phyloP scores from a whole-genome alignment of 257 asterid species.

The Solanum neorickii region DNA sequence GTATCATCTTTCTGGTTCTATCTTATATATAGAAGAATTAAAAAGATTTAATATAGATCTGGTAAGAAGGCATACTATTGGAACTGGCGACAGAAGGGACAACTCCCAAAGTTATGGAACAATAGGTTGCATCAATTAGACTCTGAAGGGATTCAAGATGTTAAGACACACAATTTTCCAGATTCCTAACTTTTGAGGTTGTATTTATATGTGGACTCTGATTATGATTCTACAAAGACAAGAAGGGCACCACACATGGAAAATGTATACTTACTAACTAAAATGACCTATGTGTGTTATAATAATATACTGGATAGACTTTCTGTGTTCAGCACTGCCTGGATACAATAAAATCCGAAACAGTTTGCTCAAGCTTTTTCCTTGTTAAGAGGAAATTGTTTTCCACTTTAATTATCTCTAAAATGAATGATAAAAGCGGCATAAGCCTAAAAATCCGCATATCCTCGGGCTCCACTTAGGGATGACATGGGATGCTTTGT shows the following conservation, averaged over 20 bases:
- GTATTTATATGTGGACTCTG: neutral
- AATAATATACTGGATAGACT: neutral
- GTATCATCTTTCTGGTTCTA: neutral
- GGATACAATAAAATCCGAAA: neutral
- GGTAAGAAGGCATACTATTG: neutral
- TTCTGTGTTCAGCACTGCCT: neutral
- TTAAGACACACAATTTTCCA: neutral
- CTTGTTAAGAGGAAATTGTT: neutral
- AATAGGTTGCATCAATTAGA: neutral
- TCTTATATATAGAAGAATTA: neutral
- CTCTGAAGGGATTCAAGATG: neutral
- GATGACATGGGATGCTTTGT: neutral
- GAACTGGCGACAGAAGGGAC: neutral
- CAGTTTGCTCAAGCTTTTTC: neutral
- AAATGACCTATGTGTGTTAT: neutral
- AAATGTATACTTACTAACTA: neutral
- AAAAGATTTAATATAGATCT: neutral
- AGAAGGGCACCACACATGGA: neutral
- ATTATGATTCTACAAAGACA: neutral
- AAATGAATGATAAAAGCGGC: neutral
- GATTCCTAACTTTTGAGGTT: neutral
- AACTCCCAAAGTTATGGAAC: neutral
- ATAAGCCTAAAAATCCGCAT: neutral
- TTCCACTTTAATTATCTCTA: neutral
- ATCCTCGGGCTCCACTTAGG: neutral